Evolutionary conservation across 1,284 basidiomycete genomes (phyloP).

Genomic region (Ustilago cynodontis): DNA sequence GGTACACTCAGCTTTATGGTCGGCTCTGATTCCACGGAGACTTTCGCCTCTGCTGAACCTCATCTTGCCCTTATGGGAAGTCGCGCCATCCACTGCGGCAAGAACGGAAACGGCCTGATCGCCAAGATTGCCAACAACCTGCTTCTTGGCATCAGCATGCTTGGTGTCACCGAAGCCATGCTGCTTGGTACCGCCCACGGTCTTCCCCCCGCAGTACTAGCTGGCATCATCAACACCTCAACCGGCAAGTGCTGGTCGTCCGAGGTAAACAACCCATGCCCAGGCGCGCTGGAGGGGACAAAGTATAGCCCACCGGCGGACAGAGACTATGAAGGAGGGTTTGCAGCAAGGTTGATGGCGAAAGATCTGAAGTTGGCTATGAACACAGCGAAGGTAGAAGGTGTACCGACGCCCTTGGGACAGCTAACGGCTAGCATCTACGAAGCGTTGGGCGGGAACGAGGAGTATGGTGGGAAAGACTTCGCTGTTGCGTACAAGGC

Average conservation of each 20-base stretch:
- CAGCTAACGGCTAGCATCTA: conserved; percentile 56
- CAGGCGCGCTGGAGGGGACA: conserved; percentile 74
- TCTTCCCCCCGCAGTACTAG: conserved; percentile 53
- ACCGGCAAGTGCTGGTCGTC: conserved; percentile 80
- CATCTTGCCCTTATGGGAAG: conserved; percentile 78
- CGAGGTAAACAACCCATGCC: conserved; percentile 88
- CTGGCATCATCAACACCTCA: conserved; percentile 64
- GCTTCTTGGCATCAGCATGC: conserved; percentile 63
- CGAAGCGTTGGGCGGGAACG: conserved; percentile 52
- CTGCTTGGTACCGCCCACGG: conserved; percentile 62
- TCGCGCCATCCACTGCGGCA: conserved; percentile 84
- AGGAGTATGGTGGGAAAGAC: conserved; percentile 57
- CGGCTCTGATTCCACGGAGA: conserved; percentile 76
- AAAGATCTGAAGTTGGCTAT: conserved; percentile 64
- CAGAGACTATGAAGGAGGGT: conserved; percentile 78
- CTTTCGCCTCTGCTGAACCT: conserved; percentile 76
- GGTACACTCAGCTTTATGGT: conserved; percentile 87
- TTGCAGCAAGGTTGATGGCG: conserved; percentile 47
- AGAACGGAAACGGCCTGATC: conserved; percentile 75
- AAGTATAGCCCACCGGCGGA: conserved; percentile 84
- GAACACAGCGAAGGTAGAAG: conserved; percentile 55
- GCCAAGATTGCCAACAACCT: conserved; percentile 68
- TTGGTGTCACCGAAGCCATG: conserved; percentile 64
- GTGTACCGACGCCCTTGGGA: conserved; percentile 60
- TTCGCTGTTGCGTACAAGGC: conserved; percentile 63